Evolutionary conservation across 2,329 filamentous ascomycete genomes (phyloP), one percentile per base, ranked within the genome.

Genomic region (Arthrobotrys musiformis): DNA sequence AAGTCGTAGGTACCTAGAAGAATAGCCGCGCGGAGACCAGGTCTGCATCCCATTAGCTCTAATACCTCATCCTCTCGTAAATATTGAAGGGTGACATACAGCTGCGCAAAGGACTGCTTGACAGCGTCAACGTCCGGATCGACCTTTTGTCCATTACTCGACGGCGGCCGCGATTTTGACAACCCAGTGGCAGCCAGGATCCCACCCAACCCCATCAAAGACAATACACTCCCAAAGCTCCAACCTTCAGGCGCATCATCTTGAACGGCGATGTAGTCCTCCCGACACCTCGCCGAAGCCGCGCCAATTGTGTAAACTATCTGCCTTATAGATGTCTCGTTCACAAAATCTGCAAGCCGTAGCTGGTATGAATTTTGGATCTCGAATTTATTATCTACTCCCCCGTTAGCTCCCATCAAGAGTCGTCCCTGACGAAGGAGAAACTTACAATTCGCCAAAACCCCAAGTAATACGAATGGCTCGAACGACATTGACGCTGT

Each of bases 311-410:
- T 91, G 60, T 86, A 86, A 50, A 97, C 89, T 79, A 97, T 92
- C 81, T 92, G 93, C 75, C 91, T 88, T 81, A 98, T 97, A 1
- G 92, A 91, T 0, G 87, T 86, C 82, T 98, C 94, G 82, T 99
- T 97, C 81, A 97, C 93, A 83, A 98, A 98, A 83, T 98, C 94
- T 81, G 94, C 93, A 15, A 99, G 87, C 28, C 94, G 92, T 79
- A 96, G 86, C 81, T 95, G 91, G 81, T 99, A 99, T 0, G 94
- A 94, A 81, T 99, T 99, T 82, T 97, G 94, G 70, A 96, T 94
- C 84, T 99, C 95, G 82, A 99, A 99, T 83, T 98, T 99, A 87
- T 99, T 98, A 87, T 98, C 80, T 81, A 46, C 46, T 9, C 9
- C 11, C 15, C 35, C 17, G 30, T 44, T 13, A 44, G 35, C 9